Conservation (phyloP, 805 yeast species). For the Sugiyamaella marilandica region DNA sequence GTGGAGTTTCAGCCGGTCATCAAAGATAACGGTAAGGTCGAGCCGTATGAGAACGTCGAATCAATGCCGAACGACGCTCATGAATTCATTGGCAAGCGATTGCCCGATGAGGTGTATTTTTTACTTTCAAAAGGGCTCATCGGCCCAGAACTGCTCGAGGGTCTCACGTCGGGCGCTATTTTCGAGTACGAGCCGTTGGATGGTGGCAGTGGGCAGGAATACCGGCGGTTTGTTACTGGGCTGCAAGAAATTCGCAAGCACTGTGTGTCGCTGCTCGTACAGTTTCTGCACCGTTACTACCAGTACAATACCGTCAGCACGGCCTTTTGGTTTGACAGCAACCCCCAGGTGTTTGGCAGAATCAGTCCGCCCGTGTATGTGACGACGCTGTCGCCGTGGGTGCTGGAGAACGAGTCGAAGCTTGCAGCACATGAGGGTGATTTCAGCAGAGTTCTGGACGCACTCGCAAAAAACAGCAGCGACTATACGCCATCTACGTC, state of each 20-base stretch:
- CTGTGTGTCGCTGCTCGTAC: slow-evolving; percentile 63
- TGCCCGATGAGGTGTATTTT: slow-evolving; percentile 81
- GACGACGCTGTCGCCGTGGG: slow-evolving; percentile 13
- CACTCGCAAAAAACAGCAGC: slow-evolving; percentile 30
- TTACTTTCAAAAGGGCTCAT: slow-evolving; percentile 76
- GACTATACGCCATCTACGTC: slow-evolving; percentile 26
- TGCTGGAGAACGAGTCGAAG: neutral
- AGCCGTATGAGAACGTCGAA: slow-evolving; percentile 45
- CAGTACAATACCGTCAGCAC: slow-evolving; percentile 65
- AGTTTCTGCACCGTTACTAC: slow-evolving; percentile 74
- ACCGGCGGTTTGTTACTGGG: slow-evolving; percentile 42
- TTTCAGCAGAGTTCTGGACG: slow-evolving; percentile 15
- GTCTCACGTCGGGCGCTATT: slow-evolving; percentile 59
- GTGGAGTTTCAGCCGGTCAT: slow-evolving; percentile 71
- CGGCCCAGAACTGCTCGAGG: slow-evolving; percentile 57
- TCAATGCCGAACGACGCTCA: slow-evolving; percentile 74
- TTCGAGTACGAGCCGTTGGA: slow-evolving; percentile 64
- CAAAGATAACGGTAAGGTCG: slow-evolving; percentile 63
- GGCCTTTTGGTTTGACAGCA: slow-evolving; percentile 49
- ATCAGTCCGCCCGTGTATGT: slow-evolving; percentile 18
- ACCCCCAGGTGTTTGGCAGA: slow-evolving; percentile 35
- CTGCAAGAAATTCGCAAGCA: slow-evolving; percentile 49
- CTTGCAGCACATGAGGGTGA: slow-evolving; percentile 1
- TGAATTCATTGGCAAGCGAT: slow-evolving; percentile 73
- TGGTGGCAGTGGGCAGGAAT: slow-evolving; percentile 53